phyloP scores from a whole-genome alignment of 1,284 basidiomycete genomes.

The Mycena citricolor region DNA sequence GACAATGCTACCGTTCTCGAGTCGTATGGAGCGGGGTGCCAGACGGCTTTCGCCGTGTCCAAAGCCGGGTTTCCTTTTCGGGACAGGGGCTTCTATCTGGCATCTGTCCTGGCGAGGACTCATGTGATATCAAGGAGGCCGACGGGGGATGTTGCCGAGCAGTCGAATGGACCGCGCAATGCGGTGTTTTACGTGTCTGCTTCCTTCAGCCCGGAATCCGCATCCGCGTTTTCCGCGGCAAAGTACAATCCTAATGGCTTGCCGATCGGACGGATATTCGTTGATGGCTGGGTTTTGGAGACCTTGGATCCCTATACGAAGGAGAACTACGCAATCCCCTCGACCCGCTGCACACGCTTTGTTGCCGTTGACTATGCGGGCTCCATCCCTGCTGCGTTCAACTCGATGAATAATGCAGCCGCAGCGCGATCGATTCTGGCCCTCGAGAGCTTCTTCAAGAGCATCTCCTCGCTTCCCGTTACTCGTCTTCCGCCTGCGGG shows the following conservation, averaged over 20 bases:
- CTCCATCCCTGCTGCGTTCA: conserved; percentile 83
- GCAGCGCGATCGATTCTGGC: conserved; percentile 69
- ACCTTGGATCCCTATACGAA: conserved; percentile 96
- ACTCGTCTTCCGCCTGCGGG: conserved; percentile 66
- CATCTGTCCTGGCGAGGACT: conserved; percentile 72
- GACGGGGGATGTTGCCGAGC: conserved; percentile 34
- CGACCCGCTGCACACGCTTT: conserved; percentile 87
- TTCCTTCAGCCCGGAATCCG: conserved; percentile 69
- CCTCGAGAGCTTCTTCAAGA: conserved; percentile 71
- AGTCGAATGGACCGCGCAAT: conserved; percentile 40
- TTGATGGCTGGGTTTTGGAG: conserved; percentile 97
- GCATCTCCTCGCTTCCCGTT: conserved; percentile 59
- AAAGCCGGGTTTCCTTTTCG: conserved; percentile 90
- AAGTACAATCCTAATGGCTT: conserved; percentile 81
- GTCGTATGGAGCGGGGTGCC: conserved; percentile 77
- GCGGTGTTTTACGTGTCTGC: conserved; percentile 78
- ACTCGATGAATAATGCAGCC: conserved; percentile 83
- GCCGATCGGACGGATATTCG: conserved; percentile 79
- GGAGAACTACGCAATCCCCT: conserved; percentile 94
- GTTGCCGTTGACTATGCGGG: conserved; percentile 90
- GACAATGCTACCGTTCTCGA: conserved; percentile 73
- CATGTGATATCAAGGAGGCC: conserved; percentile 31
- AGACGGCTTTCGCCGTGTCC: conserved; percentile 66
- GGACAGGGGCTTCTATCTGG: conserved; percentile 84
- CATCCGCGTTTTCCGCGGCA: conserved; percentile 50